Base-by-base conservation (phyloP, 2,329 filamentous ascomycete species). In the Colletotrichum orbiculare region DNA sequence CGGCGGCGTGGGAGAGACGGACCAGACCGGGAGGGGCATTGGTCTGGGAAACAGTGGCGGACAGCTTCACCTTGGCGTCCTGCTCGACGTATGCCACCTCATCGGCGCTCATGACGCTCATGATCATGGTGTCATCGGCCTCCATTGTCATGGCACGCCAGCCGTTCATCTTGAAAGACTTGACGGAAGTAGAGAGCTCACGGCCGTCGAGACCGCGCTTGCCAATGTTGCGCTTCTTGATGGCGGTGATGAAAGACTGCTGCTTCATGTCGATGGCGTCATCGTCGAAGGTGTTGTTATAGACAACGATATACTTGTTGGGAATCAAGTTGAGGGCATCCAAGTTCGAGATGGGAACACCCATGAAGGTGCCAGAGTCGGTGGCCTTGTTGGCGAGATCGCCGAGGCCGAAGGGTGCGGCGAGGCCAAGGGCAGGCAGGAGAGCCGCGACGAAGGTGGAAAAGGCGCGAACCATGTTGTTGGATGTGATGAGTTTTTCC, bases 241-340 rank as follows among this genome's bases (percentile, higher is more conserved):
- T 74, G 48, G 82, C 74, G 46, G 79, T 72, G 61, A 77, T 80
- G 71, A 88, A 80, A 60, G 75, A 78, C 38, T 78, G 74, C 71
- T 86, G 77, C 73, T 87, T 84, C 53, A 80, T 76, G 42, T 78
- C 74, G 70, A 89, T 82, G 42, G 77, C 77, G 13, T 80, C 81
- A 25, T 82, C 77, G 67, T 77, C 78, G 69, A 81, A 82, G 60
- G 81, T 83, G 68, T 79, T 79, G 74, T 89, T 87, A 79, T 89
- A 90, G 63, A 90, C 87, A 59, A 90, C 87, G 67, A 91, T 89
- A 75, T 88, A 91, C 53, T 81, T 79, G 77, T 86, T 83, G 41
- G 84, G 77, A 52, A 89, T 82, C 64, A 84, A 75, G 70, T 87
- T 77, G 9, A 69, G 69, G 59, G 81, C 81, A 38, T 81, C 74